phyloP scores from a whole-genome alignment of 345 rosid species.

The Schrenkiella parvula region DNA sequence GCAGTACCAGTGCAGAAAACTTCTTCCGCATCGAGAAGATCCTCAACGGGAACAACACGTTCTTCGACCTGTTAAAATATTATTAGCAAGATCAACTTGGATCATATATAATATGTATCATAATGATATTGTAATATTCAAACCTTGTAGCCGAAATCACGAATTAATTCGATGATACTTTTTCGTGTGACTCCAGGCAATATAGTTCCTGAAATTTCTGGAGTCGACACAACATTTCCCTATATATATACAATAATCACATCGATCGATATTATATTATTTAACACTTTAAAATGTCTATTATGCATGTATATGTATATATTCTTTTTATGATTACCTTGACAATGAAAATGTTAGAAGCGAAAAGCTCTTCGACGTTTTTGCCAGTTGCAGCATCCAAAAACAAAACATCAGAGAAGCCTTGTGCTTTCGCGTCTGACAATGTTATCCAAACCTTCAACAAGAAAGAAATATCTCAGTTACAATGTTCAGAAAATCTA shows the following conservation, averaged over 20 bases:
- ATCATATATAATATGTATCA: not conserved
- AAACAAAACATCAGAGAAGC: slow-evolving; percentile 62
- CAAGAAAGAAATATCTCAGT: not conserved
- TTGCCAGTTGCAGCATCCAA: slow-evolving; percentile 55
- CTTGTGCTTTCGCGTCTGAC: slow-evolving; percentile 50
- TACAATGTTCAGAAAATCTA: not conserved
- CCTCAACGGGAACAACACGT: slow-evolving; percentile 31
- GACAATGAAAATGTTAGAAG: slow-evolving; percentile 52
- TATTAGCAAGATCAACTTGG: no score
- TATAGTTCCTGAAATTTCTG: slow-evolving; percentile 73
- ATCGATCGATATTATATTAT: not conserved
- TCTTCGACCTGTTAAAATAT: slow-evolving; percentile 31
- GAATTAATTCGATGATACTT: slow-evolving; percentile 73
- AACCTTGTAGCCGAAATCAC: slow-evolving; percentile 71
- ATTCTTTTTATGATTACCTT: no score
- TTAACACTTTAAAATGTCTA: not conserved
- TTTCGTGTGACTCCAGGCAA: slow-evolving; percentile 84
- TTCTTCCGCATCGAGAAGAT: slow-evolving; percentile 67
- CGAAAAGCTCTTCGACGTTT: slow-evolving; percentile 60
- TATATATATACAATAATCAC: slow-evolving; percentile 25
- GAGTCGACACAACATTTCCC: slow-evolving; percentile 72
- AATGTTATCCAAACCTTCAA: slow-evolving; percentile 45
- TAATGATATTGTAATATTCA: not conserved
- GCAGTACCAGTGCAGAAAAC: slow-evolving; percentile 83
- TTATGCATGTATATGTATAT: no score